Percentiles rank a stretch among this genome's conserved stretches.
These are phyloP conservation scores for Paramecium caudatum DNA, from an alignment of 73 alveolate species.

Conservation along the genomic window DNA sequence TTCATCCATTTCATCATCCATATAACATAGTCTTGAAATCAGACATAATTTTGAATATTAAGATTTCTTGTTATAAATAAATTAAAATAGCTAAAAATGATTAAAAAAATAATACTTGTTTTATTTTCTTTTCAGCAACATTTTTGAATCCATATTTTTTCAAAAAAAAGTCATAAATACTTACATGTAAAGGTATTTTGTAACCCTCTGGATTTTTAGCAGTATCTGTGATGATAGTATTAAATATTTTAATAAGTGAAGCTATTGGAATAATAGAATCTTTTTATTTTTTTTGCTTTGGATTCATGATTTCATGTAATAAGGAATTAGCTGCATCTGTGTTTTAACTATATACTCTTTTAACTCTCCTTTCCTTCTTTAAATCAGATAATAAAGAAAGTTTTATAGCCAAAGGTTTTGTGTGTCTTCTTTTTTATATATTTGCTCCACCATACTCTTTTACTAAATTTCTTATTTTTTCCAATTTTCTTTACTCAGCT, in stretches of 20 bases:
- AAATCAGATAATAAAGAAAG: background rate
- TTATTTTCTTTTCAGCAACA: slow-evolving; percentile 85
- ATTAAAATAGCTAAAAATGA: background rate
- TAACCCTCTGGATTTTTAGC: slow-evolving; percentile 26
- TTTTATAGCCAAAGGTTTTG: slow-evolving; percentile 4
- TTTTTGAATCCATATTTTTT: slow-evolving; percentile 84
- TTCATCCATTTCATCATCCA: slow-evolving; percentile 69
- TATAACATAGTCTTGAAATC: slow-evolving; percentile 41
- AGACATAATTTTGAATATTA: slow-evolving; percentile 22
- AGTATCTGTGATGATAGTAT: slow-evolving; percentile 29
- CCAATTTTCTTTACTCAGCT: background rate
- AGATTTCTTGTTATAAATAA: background rate
- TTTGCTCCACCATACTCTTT: background rate
- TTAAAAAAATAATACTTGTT: background rate
- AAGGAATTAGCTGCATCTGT: slow-evolving; percentile 56
- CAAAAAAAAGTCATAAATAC: slow-evolving; percentile 80
- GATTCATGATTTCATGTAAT: slow-evolving; percentile 10
- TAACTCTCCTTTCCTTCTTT: slow-evolving; percentile 52
- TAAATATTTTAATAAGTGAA: slow-evolving; percentile 27
- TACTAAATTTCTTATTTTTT: slow-evolving; percentile 9
- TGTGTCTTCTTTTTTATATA: background rate
- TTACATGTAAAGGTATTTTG: slow-evolving; percentile 47
- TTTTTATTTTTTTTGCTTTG: background rate
- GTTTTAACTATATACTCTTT: slow-evolving; percentile 61
- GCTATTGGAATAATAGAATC: slow-evolving; percentile 11